A percentile compares a stretch with the other conserved stretches of the same genome.
Conservation (phyloP, 768 basidiomycete species). For the Boletus subcaerulescens region DNA sequence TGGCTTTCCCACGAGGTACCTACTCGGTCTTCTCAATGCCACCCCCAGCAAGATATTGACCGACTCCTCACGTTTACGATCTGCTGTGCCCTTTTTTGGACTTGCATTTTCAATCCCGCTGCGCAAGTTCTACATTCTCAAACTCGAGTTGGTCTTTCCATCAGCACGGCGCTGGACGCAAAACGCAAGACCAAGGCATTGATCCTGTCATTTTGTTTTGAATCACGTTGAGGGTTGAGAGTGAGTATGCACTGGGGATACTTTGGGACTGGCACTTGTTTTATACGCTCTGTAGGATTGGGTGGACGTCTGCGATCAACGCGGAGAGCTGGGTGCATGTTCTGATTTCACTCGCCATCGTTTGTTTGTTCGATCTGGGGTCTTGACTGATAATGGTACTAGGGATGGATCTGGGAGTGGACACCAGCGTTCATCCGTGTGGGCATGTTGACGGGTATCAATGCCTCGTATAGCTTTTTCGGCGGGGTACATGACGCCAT, state of each 20-base stretch:
- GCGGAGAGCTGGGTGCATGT: slow-evolving; percentile 53
- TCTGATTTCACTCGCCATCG: neutral
- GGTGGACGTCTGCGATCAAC: slow-evolving; percentile 57
- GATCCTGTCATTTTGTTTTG: slow-evolving; percentile 42
- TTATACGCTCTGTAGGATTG: slow-evolving; percentile 55
- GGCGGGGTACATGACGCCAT: slow-evolving; percentile 86
- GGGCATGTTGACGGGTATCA: slow-evolving; percentile 56
- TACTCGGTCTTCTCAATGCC: slow-evolving; percentile 45
- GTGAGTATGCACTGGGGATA: slow-evolving; percentile 59
- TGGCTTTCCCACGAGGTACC: slow-evolving; percentile 60
- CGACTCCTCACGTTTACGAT: slow-evolving; percentile 55
- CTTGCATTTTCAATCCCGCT: slow-evolving; percentile 66
- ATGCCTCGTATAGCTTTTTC: slow-evolving; percentile 34
- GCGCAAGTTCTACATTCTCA: slow-evolving; percentile 58
- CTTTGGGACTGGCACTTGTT: slow-evolving; percentile 64
- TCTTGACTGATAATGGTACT: slow-evolving; percentile 4
- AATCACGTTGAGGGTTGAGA: slow-evolving; percentile 52
- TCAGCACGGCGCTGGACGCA: slow-evolving; percentile 51
- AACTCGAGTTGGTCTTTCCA: slow-evolving; percentile 61
- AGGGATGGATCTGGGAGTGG: slow-evolving; percentile 27
- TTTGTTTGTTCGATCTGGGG: neutral
- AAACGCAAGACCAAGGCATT: slow-evolving; percentile 55
- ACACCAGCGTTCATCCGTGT: slow-evolving; percentile 61
- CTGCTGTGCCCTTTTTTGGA: slow-evolving; percentile 54
- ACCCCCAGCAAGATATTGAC: slow-evolving; percentile 51